Base-by-base conservation (phyloP, 176 grass and related monocot genomes). In the Pontederia crassipes region DNA sequence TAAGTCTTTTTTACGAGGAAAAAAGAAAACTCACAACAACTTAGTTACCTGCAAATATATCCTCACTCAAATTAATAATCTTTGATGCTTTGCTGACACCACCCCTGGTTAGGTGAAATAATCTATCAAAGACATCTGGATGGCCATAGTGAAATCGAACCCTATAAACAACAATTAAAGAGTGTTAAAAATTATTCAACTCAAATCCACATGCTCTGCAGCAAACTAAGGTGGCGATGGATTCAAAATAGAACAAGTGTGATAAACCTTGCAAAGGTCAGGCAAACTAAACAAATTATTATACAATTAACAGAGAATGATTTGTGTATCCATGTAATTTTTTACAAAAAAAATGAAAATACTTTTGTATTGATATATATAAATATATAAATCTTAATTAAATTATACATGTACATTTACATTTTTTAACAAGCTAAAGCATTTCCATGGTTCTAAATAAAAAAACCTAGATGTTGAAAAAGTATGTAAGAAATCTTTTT, bases 101-200 rank as follows among this genome's bases (percentile, higher is more conserved):
- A 69, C 90, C 90, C 64, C 90, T 80, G 45, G 90, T 95, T 64
- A 95, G 79, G 78, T 95, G 85, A 77, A 95, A 95, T 76, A 95
- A 79, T 70, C 90, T 78, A 74, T 95, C 82, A 57, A 95, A 95
- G 54, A 95, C 87, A 76, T 95, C 90, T 78, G 90, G 90, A 86
- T 95, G 90, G 45, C 90, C 90, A 76, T 95, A 95, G 70, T 95
- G 90, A 83, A 89, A 95, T 57, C 85, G 90, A 69, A 95, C 85
- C 72, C 82, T 95, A 55, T 2, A 62, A 17, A 70, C 46, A 17
- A 17, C 15, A 66, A 48, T 17, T 27, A 67, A 24, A 24, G 20
- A 27, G 49, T 54, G 18, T 12, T 28, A 49, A 67, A 52, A 52
- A 1, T 17, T 64, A 64, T 15, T 17, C n/a, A 24, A 24, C 20